Percentiles rank a stretch among this genome's conserved stretches.
Evolutionary conservation across 192 early-diverging fungal species (phyloP).

Genomic region (Gryganskiella cystojenkinii): DNA sequence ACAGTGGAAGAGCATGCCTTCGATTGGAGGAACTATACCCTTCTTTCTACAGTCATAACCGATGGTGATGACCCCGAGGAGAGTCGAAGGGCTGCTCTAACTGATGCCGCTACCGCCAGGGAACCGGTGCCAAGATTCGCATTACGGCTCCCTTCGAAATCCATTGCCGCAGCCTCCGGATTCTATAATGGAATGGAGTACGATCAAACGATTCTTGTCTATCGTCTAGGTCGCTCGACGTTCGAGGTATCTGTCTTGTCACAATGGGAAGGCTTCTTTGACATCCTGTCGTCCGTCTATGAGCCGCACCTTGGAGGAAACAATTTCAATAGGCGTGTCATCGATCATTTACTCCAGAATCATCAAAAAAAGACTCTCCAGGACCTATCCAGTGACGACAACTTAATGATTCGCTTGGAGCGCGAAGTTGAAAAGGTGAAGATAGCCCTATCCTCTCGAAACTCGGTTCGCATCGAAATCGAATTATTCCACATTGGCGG

Average conservation of each 20-base stretch:
- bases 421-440: slow-evolving; percentile 48
- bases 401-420: background rate
- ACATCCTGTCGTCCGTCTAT: slow-evolving; percentile 80
- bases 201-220: slow-evolving; percentile 80
- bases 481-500: background rate
- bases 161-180: background rate
- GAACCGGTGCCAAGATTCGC: background rate
- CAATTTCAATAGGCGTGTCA: slow-evolving; percentile 87
- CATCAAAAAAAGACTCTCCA: slow-evolving; percentile 77
- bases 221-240: slow-evolving; percentile 83
- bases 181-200: slow-evolving; percentile 39
- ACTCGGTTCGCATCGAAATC: slow-evolving; percentile 8
- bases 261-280: slow-evolving; percentile 82
- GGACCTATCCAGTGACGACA: slow-evolving; percentile 2
- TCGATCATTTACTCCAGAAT: slow-evolving; percentile 83
- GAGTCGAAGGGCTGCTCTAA: background rate
- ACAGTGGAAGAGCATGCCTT: background rate
- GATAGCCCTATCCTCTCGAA: background rate
- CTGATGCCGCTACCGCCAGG: too few relatives aligned
- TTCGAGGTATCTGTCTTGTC: slow-evolving; percentile 82
- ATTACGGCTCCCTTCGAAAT: background rate
- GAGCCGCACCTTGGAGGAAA: slow-evolving; percentile 87
- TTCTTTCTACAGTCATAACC: background rate
- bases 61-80: background rate
- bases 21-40: slow-evolving; percentile 1